A percentile compares a stretch with the other conserved stretches of the same genome.
Conservation (phyloP, 1,139 yeast genomes). For the Geotrichum cucujoidarum region DNA sequence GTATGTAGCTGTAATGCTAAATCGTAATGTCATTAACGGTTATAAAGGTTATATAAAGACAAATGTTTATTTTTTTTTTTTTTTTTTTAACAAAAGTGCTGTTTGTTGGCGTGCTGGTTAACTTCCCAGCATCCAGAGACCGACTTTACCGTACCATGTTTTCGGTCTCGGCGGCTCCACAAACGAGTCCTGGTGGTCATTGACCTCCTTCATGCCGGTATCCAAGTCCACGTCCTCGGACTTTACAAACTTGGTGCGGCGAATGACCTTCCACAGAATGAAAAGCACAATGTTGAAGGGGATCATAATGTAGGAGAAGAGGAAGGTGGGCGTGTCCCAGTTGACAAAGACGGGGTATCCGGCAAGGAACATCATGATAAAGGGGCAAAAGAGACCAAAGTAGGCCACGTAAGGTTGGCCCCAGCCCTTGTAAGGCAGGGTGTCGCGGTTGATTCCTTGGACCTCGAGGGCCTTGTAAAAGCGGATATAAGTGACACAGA, state of each 20-base stretch:
- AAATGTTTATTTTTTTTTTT: neutral
- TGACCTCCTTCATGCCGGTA: slow-evolving; percentile 54
- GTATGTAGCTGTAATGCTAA: neutral
- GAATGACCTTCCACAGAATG: slow-evolving; percentile 52
- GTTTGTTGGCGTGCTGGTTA: too few relatives aligned
- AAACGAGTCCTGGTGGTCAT: slow-evolving; percentile 32
- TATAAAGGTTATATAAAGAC: neutral
- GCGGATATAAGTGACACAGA: slow-evolving; percentile 58
- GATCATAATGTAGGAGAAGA: slow-evolving; percentile 64
- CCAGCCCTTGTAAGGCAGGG: slow-evolving; percentile 52
- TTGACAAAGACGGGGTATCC: slow-evolving; percentile 63
- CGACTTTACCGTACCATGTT: slow-evolving; percentile 20
- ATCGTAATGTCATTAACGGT: too few relatives aligned
- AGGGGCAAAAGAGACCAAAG: slow-evolving; percentile 42
- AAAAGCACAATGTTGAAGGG: slow-evolving; percentile 57
- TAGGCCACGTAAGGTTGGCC: slow-evolving; percentile 51
- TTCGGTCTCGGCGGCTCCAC: slow-evolving; percentile 19
- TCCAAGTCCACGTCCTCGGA: slow-evolving; percentile 52
- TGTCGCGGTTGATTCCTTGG: slow-evolving; percentile 52
- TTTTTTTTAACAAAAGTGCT: neutral
- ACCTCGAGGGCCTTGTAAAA: slow-evolving; percentile 59
- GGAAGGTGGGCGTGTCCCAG: slow-evolving; percentile 58
- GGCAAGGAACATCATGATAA: slow-evolving; percentile 58
- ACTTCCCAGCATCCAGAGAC: neutral
- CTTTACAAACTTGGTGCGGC: slow-evolving; percentile 47